Base-by-base conservation (phyloP, 2,329 filamentous ascomycete genomes). In the Aaosphaeria pasadenensis region DNA sequence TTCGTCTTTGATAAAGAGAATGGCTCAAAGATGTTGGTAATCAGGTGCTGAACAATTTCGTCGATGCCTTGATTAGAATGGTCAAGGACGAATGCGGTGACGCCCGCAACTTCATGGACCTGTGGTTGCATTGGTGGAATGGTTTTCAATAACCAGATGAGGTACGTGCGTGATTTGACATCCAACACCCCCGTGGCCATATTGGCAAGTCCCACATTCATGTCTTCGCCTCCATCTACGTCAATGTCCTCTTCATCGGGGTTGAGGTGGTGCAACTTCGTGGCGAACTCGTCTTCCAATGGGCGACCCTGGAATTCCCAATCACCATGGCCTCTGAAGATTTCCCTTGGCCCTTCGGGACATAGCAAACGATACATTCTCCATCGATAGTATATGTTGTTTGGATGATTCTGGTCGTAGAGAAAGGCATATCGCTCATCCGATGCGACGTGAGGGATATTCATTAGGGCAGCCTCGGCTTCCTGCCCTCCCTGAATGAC, bases 391-490 rank as follows among this genome's bases (percentile, higher is more conserved):
- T 91, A 99, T 11, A 95, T 11, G 87, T 92, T 29, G 84, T 91
- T 53, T 80, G 77, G 61, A 35, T 69, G 66, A 85, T 91, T 55
- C 85, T 81, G 17, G 67, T 97, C 87, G 86, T 89, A 99, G 5
- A 99, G 77, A 88, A 91, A 99, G 0, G 91, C 88, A 85, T 92
- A 97, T 56, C 87, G 91, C 67, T 95, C 89, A 50, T 96, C 89
- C 38, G 79, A 81, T 65, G 95, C 89, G 1, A 97, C 87, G 46
- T 91, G 84, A 0, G 88, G 83, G 13, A 89, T 80, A 43, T 86
- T 87, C 94, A 97, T 97, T 5, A 99, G 79, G 2, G 95, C 76
- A 5, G 91, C 91, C 70, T 99, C 94, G 51, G 96, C 95, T 62
- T 94, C 89, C 0, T 89, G 84, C 0, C 91, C 91, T 57, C 94